A percentile compares a stretch with the other conserved stretches of the same genome.
Conservation (phyloP, 2,329 filamentous ascomycete species). For the Volutella citrinella region DNA sequence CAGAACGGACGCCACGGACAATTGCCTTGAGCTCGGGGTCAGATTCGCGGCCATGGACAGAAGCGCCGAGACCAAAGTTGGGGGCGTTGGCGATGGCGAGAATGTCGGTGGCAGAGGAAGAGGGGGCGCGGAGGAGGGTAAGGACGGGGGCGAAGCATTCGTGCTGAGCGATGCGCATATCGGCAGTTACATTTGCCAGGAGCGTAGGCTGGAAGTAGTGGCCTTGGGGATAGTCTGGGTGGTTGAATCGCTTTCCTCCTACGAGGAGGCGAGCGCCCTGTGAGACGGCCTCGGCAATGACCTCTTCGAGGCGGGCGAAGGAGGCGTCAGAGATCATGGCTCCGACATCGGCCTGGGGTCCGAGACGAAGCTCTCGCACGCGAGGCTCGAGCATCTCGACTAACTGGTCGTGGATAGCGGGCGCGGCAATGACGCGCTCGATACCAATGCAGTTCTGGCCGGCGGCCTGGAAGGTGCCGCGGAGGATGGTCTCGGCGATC, state of each 20-base stretch:
- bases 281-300: slow-evolving; percentile 74
- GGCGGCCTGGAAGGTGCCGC: slow-evolving; percentile 90
- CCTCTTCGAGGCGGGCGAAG: slow-evolving; percentile 71
- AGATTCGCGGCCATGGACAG: slow-evolving; percentile 73
- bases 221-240: slow-evolving; percentile 72
- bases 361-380: slow-evolving; percentile 72
- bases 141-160: slow-evolving; percentile 95
- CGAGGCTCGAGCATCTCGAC: slow-evolving; percentile 68
- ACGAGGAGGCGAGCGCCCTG: slow-evolving; percentile 77
- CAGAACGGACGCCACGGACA: slow-evolving; percentile 67
- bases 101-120: slow-evolving; percentile 58
- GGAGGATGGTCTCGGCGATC: slow-evolving; percentile 79
- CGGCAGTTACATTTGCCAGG: slow-evolving; percentile 79
- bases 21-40: slow-evolving; percentile 61
- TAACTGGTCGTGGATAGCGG: slow-evolving; percentile 71
- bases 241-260: slow-evolving; percentile 69
- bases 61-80: slow-evolving; percentile 80
- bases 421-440: slow-evolving; percentile 82
- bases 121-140: slow-evolving; percentile 71
- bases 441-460: slow-evolving; percentile 98
- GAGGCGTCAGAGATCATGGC: slow-evolving; percentile 80
- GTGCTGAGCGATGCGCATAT: slow-evolving; percentile 83
- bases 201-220: slow-evolving; percentile 94
- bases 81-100: slow-evolving; percentile 81
- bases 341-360: slow-evolving; percentile 78